Evolutionary conservation across 805 yeast genomes (phyloP).

Genomic region (Naumovozyma baii): DNA sequence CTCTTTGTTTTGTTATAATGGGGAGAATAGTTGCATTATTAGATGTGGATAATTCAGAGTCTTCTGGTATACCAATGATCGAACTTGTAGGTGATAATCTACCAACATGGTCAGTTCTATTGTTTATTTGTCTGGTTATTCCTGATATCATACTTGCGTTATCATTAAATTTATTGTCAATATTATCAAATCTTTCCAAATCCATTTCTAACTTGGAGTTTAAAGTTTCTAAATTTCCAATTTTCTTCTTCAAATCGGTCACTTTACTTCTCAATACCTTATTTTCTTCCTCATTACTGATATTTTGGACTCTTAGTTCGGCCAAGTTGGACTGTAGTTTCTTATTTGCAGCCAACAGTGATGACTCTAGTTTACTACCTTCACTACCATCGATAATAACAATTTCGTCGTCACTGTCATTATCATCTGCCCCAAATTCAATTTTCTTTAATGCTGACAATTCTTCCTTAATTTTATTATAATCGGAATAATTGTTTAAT

Average conservation of each 20-base stretch:
- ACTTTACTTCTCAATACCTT: slow-evolving; percentile 34
- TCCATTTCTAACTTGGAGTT: slow-evolving; percentile 69
- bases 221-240: slow-evolving; percentile 35
- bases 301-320: slow-evolving; percentile 50
- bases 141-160: slow-evolving; percentile 63
- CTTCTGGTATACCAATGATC: slow-evolving; percentile 38
- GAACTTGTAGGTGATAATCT: slow-evolving; percentile 45
- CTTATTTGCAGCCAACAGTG: slow-evolving; percentile 61
- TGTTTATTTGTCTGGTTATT: slow-evolving; percentile 33
- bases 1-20: slow-evolving; percentile 89
- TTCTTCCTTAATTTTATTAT: slow-evolving; percentile 73
- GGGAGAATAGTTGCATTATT: slow-evolving; percentile 54
- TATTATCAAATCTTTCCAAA: slow-evolving; percentile 47
- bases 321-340: slow-evolving; percentile 63
- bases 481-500: slow-evolving; percentile 49
- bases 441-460: slow-evolving; percentile 61
- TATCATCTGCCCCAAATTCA: slow-evolving; percentile 52
- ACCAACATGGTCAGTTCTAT: slow-evolving; percentile 25
- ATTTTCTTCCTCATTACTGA: slow-evolving; percentile 36
- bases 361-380: slow-evolving; percentile 39
- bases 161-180: slow-evolving; percentile 32
- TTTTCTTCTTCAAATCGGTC: slow-evolving; percentile 28
- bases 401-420: slow-evolving; percentile 22
- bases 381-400: slow-evolving; percentile 17
- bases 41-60: slow-evolving; percentile 14